These are phyloP conservation scores for Skeletonema costatum DNA, from an alignment of 108 stramenopile genomes.

Conservation along the genomic window DNA sequence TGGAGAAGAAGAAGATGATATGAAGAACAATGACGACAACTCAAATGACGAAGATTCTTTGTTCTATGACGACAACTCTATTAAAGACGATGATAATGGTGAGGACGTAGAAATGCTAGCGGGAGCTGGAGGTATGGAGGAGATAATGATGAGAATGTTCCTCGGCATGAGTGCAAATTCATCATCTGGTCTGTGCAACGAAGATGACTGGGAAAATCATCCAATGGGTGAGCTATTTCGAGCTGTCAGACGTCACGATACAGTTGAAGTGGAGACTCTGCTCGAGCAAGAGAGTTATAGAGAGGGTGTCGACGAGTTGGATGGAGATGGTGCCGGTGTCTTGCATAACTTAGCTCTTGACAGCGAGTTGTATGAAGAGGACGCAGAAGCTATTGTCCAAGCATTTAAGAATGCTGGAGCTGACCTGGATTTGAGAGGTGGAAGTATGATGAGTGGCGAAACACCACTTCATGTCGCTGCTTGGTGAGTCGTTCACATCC, in stretches of 20 bases:
- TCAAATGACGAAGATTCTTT: not conserved
- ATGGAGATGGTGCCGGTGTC: conserved; percentile 1
- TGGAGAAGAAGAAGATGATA: not conserved
- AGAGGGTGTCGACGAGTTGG: not conserved
- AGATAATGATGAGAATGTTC: not conserved
- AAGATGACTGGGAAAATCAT: not conserved
- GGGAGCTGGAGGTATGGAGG: not conserved
- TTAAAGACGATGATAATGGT: not conserved
- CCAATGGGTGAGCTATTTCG: not conserved
- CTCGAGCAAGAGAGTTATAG: not conserved
- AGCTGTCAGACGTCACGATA: not conserved
- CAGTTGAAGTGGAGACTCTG: not conserved
- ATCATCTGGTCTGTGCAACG: not conserved
- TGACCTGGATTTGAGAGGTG: not conserved
- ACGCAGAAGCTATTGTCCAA: not conserved
- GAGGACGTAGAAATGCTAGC: not conserved
- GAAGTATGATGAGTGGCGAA: not conserved
- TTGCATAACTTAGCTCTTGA: not conserved
- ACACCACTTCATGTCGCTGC: conserved; percentile 1
- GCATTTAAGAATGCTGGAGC: not conserved
- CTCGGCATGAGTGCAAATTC: not conserved
- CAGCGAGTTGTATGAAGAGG: not conserved
- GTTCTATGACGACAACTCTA: too few species aligned
- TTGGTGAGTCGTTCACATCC: not conserved
- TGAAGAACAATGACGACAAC: not conserved